Evolutionary conservation across 1,139 yeast genomes (phyloP).

Genomic region (Yamadazyma membranifaciens): DNA sequence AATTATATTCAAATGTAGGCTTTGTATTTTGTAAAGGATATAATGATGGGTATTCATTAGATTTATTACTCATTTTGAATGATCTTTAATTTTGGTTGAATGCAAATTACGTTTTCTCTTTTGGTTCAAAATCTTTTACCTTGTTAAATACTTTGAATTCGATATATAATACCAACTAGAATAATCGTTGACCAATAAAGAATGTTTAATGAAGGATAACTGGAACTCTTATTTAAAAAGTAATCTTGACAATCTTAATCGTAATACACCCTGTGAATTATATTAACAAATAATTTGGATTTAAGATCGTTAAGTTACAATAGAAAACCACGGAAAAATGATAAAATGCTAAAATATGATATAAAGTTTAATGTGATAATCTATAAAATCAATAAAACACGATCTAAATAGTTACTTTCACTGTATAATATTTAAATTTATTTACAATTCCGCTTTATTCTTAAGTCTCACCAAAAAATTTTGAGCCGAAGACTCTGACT

Average conservation of each 20-base stretch:
- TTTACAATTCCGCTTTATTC: background rate
- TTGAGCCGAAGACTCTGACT: background rate
- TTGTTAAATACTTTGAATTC: too few relatives aligned
- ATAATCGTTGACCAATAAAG: too few relatives aligned
- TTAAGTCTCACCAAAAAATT: background rate
- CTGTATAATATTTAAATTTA: background rate
- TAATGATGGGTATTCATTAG: conserved; percentile 21
- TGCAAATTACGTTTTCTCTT: background rate
- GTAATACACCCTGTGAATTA: background rate
- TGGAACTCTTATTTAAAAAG: too few relatives aligned
- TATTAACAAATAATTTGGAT: background rate
- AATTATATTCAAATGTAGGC: conserved; percentile 34
- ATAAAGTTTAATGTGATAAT: background rate
- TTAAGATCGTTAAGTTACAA: too few relatives aligned
- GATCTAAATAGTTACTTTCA: too few relatives aligned
- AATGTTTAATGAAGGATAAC: too few relatives aligned
- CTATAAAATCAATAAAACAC: background rate
- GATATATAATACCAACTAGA: background rate
- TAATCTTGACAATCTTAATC: background rate
- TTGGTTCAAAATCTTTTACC: too few relatives aligned
- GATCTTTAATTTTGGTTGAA: too few relatives aligned
- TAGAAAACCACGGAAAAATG: background rate
- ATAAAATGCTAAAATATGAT: background rate
- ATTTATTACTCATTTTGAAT: background rate
- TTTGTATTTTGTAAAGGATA: conserved; percentile 33